Base-by-base conservation (phyloP, 805 yeast species). In the Metschnikowia similis region DNA sequence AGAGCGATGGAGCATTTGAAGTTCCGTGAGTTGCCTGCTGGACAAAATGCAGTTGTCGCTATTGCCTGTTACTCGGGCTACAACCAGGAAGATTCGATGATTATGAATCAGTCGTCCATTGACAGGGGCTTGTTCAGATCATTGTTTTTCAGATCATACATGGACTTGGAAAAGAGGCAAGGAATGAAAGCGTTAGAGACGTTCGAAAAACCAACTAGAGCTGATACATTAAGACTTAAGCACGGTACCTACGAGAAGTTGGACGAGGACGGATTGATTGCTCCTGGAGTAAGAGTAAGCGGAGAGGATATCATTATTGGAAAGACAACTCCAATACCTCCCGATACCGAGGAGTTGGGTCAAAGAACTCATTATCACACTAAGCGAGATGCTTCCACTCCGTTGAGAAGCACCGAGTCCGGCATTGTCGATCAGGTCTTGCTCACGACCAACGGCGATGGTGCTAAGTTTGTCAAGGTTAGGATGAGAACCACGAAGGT, bases 51-150 rank as follows among this genome's bases (percentile, higher is more conserved):
- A 28, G 84, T 94, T 70, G 99, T 94, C 42, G 99, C 99, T 29
- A 94, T 94, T 78, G 82, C 96, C 40, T 94, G 99, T 81, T 94
- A 94, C 72, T 88, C 96, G 38, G 99, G 99, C 65, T 94, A 94
- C 72, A 94, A 94, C 71, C 99, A 94, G 79, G 99, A 94, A 86
- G 99, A 94, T 86, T 94, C 99, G 38, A 89, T 94, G 94, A 94
- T 94, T 75, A 94, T 94, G 99, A 94, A 94, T 70, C 99, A 94
- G 76, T 86, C 96, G 9, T 88, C 96, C 35, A 94, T 94, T 66
- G 99, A 94, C 70, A 80, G 98, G 64, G 99, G 99, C 49, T 75
- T 94, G 62, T 94, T 94, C 79, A 79, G 99, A 72, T 90, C 97
- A 9, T 77, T 94, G 65, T 94, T 92, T 74, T 94, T 91, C 79